Percentiles rank a stretch among this genome's conserved stretches.
Conservation (phyloP, 371 early-diverging fungal genomes). For the Parasitella parasitica region DNA sequence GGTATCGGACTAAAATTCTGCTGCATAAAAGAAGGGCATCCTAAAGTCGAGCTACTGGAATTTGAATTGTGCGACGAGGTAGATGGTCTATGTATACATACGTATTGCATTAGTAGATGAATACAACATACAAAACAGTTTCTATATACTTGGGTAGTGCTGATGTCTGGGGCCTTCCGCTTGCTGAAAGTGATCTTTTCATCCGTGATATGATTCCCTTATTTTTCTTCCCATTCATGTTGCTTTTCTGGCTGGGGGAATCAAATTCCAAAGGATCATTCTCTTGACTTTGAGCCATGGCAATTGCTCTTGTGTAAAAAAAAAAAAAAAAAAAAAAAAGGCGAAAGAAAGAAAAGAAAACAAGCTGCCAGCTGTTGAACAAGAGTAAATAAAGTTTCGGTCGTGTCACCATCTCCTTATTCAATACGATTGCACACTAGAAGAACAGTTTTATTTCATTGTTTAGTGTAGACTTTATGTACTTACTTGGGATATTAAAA, state of each 20-base stretch:
- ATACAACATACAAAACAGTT: not conserved
- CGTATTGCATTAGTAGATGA: not conserved
- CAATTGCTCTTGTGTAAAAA: not conserved
- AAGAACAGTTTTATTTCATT: no score
- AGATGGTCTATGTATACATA: not conserved
- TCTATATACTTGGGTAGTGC: not conserved
- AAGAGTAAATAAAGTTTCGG: not conserved
- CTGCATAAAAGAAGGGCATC: not conserved
- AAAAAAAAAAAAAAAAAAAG: not conserved
- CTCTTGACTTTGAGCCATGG: not conserved
- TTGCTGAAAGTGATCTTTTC: conserved; percentile 23
- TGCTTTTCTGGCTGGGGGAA: not conserved
- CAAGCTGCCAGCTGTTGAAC: not conserved
- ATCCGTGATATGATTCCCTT: conserved; percentile 23
- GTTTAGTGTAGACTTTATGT: no score
- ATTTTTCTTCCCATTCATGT: conserved; percentile 1
- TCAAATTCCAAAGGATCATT: not conserved
- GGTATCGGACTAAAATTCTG: conserved; percentile 1
- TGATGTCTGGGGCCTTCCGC: not conserved
- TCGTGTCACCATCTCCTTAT: not conserved
- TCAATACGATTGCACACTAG: not conserved
- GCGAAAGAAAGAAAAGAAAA: not conserved
- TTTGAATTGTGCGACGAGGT: not conserved
- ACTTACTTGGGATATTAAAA: no score
- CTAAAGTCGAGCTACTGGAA: not conserved